A percentile compares a stretch with the other conserved stretches of the same genome.
phyloP scores from a whole-genome alignment of 2,329 filamentous ascomycete genomes.

The Phyllosticta citriasiana region DNA sequence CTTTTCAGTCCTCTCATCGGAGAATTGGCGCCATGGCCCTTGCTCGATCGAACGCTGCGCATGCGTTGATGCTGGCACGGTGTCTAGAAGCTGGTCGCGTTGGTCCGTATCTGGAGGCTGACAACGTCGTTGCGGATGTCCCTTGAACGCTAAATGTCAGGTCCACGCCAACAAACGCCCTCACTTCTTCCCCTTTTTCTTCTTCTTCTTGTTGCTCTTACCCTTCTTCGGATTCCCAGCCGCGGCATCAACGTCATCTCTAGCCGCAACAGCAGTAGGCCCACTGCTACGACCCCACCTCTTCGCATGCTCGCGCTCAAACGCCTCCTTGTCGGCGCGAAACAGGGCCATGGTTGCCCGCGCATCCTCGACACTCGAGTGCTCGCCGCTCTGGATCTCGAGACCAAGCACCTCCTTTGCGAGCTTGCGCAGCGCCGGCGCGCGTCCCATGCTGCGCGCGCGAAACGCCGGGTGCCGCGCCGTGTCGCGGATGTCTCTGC shows the following conservation, averaged over 20 bases:
- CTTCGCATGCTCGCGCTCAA: constrained; percentile 70
- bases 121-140: neutral
- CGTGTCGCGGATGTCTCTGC: constrained; percentile 74
- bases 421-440: constrained; percentile 56
- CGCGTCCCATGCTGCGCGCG: constrained; percentile 56
- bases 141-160: neutral
- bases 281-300: constrained; percentile 37
- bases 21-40: neutral
- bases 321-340: constrained; percentile 68
- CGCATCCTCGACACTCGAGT: constrained; percentile 65
- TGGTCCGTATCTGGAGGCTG: neutral
- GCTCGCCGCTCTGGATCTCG: constrained; percentile 50
- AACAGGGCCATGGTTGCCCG: constrained; percentile 85
- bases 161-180: neutral
- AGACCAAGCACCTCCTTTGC: constrained; percentile 48
- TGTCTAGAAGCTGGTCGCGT: neutral
- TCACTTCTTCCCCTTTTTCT: constrained; percentile 29
- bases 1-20: neutral
- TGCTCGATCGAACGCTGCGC: neutral
- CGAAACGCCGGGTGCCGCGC: constrained; percentile 66
- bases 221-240: constrained; percentile 10
- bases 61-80: neutral
- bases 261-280: constrained; percentile 26
- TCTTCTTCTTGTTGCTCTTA: constrained; percentile 20
- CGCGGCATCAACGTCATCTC: neutral